A percentile compares a stretch with the other conserved stretches of the same genome.
phyloP scores from a whole-genome alignment of 306 rosid genomes.

The Cucurbita moschata region DNA sequence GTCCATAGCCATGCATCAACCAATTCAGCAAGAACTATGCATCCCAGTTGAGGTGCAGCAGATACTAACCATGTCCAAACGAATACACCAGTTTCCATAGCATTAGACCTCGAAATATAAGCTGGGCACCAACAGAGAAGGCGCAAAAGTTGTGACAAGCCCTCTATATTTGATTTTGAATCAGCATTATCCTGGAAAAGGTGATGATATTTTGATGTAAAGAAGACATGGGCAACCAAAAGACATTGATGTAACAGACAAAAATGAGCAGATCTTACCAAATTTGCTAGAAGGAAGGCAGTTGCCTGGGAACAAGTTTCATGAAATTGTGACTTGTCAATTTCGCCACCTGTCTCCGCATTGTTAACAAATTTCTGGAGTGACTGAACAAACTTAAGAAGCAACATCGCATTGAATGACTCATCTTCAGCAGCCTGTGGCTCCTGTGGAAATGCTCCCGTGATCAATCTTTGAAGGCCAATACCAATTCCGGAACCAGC shows the following conservation, averaged over 20 bases:
- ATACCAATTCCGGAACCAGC: slow-evolving; percentile 59
- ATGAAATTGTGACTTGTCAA: slow-evolving; percentile 80
- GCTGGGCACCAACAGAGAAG: slow-evolving; percentile 99
- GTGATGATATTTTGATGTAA: slow-evolving; percentile 12
- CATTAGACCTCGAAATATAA: slow-evolving; percentile 71
- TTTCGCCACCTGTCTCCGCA: slow-evolving; percentile 80
- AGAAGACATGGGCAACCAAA: slow-evolving; percentile 11
- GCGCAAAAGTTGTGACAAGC: slow-evolving; percentile 96
- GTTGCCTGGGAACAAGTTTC: slow-evolving; percentile 97
- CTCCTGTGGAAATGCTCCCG: slow-evolving; percentile 82
- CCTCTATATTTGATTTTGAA: slow-evolving; percentile 72
- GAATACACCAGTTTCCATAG: slow-evolving; percentile 95
- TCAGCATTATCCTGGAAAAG: slow-evolving; percentile 53
- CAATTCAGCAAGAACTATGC: slow-evolving; percentile 89
- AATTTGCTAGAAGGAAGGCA: slow-evolving; percentile 78
- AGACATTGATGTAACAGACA: background rate
- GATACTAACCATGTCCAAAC: slow-evolving; percentile 99
- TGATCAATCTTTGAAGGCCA: slow-evolving; percentile 87
- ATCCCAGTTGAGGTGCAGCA: slow-evolving; percentile 92
- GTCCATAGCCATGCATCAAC: slow-evolving; percentile 99
- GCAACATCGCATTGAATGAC: slow-evolving; percentile 72
- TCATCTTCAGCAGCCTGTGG: slow-evolving; percentile 70
- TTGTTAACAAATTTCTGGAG: slow-evolving; percentile 82
- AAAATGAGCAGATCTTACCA: slow-evolving; percentile 36
- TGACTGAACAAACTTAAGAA: slow-evolving; percentile 66